A percentile compares a stretch with the other conserved stretches of the same genome.
These are phyloP conservation scores for Peronospora belbahrii DNA, from an alignment of 352 stramenopile species.

Conservation along the genomic window DNA sequence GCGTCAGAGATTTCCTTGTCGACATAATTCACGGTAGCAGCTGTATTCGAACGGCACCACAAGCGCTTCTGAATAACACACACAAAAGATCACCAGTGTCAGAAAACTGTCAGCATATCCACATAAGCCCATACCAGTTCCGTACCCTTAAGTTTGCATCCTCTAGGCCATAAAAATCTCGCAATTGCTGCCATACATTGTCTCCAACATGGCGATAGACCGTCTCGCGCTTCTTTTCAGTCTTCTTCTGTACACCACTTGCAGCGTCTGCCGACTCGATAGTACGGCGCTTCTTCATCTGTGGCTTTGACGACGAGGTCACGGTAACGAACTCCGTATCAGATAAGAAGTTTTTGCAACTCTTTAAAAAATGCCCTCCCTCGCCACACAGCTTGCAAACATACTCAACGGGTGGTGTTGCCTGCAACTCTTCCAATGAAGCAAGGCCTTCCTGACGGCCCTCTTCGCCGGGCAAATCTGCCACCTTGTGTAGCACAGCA, in stretches of 20 bases:
- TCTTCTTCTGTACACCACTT: slow-evolving; percentile 13
- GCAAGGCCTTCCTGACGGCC: slow-evolving; percentile 44
- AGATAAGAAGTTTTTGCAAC: slow-evolving; percentile 50
- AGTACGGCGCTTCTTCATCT: slow-evolving; percentile 44
- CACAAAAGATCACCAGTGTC: not conserved
- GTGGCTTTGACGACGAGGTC: slow-evolving; percentile 23
- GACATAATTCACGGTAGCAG: slow-evolving; percentile 74
- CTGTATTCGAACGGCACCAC: slow-evolving; percentile 73
- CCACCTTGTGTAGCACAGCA: slow-evolving; percentile 88
- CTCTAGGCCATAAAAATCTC: slow-evolving; percentile 57
- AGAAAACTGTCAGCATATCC: not conserved
- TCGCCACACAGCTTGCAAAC: slow-evolving; percentile 68
- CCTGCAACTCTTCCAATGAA: slow-evolving; percentile 38
- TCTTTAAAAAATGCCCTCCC: slow-evolving; percentile 71
- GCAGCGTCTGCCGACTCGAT: slow-evolving; percentile 6
- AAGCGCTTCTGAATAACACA: slow-evolving; percentile 26
- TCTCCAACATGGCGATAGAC: slow-evolving; percentile 58
- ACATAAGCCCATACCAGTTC: not conserved
- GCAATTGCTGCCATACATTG: slow-evolving; percentile 51
- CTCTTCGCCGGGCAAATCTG: slow-evolving; percentile 39
- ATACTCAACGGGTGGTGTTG: slow-evolving; percentile 47
- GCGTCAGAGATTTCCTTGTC: slow-evolving; percentile 52
- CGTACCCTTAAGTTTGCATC: slow-evolving; percentile 43
- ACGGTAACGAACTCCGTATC: slow-evolving; percentile 31
- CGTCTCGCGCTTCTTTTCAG: slow-evolving; percentile 52